A percentile compares a stretch with the other conserved stretches of the same genome.
phyloP scores from a whole-genome alignment of 2,329 filamentous ascomycete genomes.

The Tolypocladium capitatum region DNA sequence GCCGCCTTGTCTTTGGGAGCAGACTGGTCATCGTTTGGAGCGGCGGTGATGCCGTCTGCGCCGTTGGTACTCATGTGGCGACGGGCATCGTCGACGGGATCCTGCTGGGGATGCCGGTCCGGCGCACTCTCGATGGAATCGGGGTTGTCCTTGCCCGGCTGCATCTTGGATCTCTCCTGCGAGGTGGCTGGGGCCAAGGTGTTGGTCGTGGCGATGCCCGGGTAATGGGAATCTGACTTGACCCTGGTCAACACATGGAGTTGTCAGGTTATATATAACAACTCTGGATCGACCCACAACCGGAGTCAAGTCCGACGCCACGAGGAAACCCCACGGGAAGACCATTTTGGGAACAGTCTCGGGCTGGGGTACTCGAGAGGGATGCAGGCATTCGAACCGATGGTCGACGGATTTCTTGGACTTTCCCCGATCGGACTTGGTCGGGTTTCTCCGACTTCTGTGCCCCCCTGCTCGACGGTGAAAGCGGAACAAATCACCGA shows the following conservation, averaged over 20 bases:
- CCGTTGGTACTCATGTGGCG: neutral
- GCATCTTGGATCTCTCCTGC: neutral
- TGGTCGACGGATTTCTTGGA: neutral
- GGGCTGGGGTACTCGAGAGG: neutral
- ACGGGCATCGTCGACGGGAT: neutral
- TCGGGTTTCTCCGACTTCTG: conserved; percentile 1
- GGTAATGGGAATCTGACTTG: neutral
- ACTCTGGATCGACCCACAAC: neutral
- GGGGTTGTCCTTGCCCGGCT: conserved; percentile 1
- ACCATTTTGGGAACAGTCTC: neutral
- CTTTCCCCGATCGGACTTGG: conserved; percentile 1
- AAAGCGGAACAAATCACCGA: neutral
- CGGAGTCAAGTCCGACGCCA: neutral
- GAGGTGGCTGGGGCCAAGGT: neutral
- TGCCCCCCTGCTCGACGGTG: neutral
- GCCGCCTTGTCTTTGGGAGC: neutral
- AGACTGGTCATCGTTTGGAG: conserved; percentile 14
- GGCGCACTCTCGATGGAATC: conserved; percentile 1
- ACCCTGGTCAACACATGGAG: neutral
- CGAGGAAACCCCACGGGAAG: neutral
- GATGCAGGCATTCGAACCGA: neutral
- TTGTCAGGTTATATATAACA: neutral
- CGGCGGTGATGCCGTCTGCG: neutral
- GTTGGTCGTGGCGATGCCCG: neutral
- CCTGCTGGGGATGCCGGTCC: neutral